Evolutionary conservation across 805 yeast species (phyloP).

Genomic region (Ogataea populi-albae): DNA sequence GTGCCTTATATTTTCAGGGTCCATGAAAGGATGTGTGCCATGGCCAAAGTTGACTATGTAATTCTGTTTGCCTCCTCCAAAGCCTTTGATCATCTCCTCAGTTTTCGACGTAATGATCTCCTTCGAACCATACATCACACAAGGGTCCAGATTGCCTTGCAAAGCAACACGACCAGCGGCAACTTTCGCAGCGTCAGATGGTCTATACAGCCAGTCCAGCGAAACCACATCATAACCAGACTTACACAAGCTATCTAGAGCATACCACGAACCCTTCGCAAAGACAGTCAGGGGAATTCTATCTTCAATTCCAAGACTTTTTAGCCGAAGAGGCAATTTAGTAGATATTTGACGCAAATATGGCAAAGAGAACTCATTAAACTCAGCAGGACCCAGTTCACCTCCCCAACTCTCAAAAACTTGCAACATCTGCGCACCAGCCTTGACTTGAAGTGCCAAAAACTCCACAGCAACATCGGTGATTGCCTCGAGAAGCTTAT

Average conservation of each 20-base stretch:
- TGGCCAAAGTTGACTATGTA: slow-evolving; percentile 96
- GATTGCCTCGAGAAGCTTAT: slow-evolving; percentile 66
- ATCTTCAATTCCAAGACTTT: slow-evolving; percentile 68
- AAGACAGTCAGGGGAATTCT: slow-evolving; percentile 83
- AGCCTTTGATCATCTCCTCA: slow-evolving; percentile 82
- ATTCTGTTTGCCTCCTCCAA: slow-evolving; percentile 89
- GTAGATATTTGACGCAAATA: slow-evolving; percentile 74
- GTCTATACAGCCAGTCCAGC: slow-evolving; percentile 87
- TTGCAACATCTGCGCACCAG: slow-evolving; percentile 98
- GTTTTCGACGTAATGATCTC: slow-evolving; percentile 79
- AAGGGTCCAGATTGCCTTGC: slow-evolving; percentile 97
- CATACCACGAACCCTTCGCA: slow-evolving; percentile 97
- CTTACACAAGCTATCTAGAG: slow-evolving; percentile 78
- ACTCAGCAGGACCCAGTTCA: slow-evolving; percentile 88
- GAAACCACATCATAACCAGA: slow-evolving; percentile 86
- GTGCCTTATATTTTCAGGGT: slow-evolving; percentile 81
- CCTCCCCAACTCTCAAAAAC: slow-evolving; percentile 99
- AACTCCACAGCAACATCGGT: slow-evolving; percentile 91
- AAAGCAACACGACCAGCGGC: slow-evolving; percentile 74
- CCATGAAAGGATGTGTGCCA: slow-evolving; percentile 98
- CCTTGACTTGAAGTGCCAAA: slow-evolving; percentile 88
- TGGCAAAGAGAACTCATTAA: slow-evolving; percentile 84
- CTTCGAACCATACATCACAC: slow-evolving; percentile 85
- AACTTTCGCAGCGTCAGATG: slow-evolving; percentile 76
- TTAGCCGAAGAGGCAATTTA: slow-evolving; percentile 64